Base-by-base conservation (phyloP, 352 stramenopile genomes). In the Phytophthora hybrid region DNA sequence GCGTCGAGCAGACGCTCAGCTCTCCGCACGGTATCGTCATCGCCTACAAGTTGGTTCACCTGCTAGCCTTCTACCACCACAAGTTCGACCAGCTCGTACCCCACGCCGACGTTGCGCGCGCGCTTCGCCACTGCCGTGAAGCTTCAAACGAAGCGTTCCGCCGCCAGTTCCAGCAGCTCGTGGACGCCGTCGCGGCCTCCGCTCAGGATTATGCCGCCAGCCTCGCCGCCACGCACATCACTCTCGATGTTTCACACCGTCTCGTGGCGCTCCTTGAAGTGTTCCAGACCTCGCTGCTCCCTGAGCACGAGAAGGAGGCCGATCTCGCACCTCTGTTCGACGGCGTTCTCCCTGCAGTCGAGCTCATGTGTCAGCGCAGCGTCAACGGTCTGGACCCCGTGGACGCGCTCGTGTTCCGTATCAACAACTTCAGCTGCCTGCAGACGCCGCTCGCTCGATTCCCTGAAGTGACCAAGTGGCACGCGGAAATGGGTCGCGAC, bases 361-460 rank as follows among this genome's bases (percentile, higher is more conserved):
- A 81, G 46, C 76, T 78, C 34, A 84, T 91, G 80, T 92, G 80
- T 63, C 73, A 81, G 16, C 78, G 82, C 23, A 85, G 74, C 26
- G 74, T 90, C 26, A 58, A 70, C 11, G 57, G 56, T 2, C 54
- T 89, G 7, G 79, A 86, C 26, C 49, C 78, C 1, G 69, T 80
- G 13, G 86, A 94, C 32, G 82, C 83, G 14, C 69, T 91, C 44
- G 80, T 94, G 26, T 92, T 94, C 61, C 79, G 79, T 5, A 74
- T 92, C 60, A 93, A 94, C 69, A 92, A 93, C 61, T 71, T 93
- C n/a, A 91, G 80, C 59, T 92, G 86, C 44, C 11, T 94, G 23
- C 81, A 87, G 19, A 79, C 78, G 4, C 73, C 79, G 5, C 66
- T 93, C 1, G 51, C 47, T n/a, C 74, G 71, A 10, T 91, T 91